These are phyloP conservation scores for Capsella rubella DNA, from an alignment of 441 rosid species.

Conservation along the genomic window DNA sequence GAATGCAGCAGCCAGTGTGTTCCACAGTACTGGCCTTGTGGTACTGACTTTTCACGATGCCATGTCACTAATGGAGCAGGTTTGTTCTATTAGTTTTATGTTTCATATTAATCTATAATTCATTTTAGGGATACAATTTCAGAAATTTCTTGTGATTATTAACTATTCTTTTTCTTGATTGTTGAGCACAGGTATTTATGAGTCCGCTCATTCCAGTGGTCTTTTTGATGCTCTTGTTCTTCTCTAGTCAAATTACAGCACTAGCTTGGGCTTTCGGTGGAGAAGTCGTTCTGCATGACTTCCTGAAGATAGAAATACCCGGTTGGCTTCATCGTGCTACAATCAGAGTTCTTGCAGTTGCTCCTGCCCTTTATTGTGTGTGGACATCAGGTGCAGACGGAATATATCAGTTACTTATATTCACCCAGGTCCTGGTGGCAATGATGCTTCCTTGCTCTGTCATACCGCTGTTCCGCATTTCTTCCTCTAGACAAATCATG, in stretches of 20 bases:
- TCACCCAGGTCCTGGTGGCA: constrained; percentile 83
- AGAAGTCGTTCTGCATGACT: constrained; percentile 73
- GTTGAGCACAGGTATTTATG: constrained; percentile 67
- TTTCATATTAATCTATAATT: constrained; percentile 22
- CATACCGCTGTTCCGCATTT: constrained; percentile 90
- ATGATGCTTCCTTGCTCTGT: constrained; percentile 90
- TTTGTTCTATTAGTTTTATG: constrained; percentile 37
- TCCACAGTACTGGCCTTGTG: constrained; percentile 78
- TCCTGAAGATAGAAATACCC: constrained; percentile 82
- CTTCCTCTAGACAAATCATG: constrained; percentile 91
- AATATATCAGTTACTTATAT: constrained; percentile 83
- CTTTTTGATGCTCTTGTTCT: constrained; percentile 67
- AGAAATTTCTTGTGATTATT: constrained; percentile 8
- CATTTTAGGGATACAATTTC: neutral
- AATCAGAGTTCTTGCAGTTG: constrained; percentile 78
- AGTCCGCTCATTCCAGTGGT: constrained; percentile 66
- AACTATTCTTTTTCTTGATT: constrained; percentile 28
- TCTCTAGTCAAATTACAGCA: constrained; percentile 78
- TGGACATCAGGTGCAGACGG: constrained; percentile 97
- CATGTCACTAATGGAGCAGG: constrained; percentile 93
- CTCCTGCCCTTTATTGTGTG: constrained; percentile 84
- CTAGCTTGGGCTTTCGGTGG: constrained; percentile 85
- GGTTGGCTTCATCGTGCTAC: constrained; percentile 92
- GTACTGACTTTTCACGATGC: constrained; percentile 92
- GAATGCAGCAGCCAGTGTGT: constrained; percentile 86